Conservation (phyloP, 495 filamentous ascomycete genomes). For the Penicillium crystallinum region DNA sequence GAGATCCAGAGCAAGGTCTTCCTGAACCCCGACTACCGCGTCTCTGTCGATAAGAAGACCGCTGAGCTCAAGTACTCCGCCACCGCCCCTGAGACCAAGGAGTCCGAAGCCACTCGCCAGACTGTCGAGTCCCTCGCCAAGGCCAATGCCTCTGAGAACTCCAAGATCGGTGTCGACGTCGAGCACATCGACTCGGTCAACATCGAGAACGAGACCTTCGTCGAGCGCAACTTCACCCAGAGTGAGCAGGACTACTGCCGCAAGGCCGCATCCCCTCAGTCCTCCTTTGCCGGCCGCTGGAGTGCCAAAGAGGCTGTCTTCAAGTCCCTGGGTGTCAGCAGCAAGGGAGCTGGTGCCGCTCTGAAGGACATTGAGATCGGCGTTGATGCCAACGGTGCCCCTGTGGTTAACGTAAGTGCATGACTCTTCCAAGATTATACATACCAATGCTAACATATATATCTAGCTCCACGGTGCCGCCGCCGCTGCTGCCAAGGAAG, state of each 20-base stretch:
- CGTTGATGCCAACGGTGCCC: conserved; percentile 73
- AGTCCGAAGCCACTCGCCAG: conserved; percentile 62
- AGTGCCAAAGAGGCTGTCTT: conserved; percentile 98
- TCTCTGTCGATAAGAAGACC: conserved; percentile 76
- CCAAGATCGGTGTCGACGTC: conserved; percentile 88
- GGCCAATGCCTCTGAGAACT: conserved; percentile 63
- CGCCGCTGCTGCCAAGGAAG: conserved; percentile 69
- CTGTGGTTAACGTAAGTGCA: conserved; percentile 72
- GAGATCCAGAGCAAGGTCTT: conserved; percentile 82
- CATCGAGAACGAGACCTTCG: conserved; percentile 86
- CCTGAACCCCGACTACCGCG: conserved; percentile 91
- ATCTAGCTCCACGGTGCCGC: conserved; percentile 74
- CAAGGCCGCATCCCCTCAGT: conserved; percentile 68
- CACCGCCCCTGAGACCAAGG: conserved; percentile 53
- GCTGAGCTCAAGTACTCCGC: conserved; percentile 66
- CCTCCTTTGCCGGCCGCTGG: conserved; percentile 90
- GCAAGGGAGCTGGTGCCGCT: conserved; percentile 81
- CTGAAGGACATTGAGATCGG: conserved; percentile 93
- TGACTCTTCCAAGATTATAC: neutral
- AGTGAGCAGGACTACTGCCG: conserved; percentile 80
- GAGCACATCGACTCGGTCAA: conserved; percentile 81
- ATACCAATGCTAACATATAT: conserved; percentile 37
- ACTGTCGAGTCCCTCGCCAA: conserved; percentile 76
- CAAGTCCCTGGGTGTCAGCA: conserved; percentile 86
- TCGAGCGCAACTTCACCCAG: conserved; percentile 89